Percentiles rank a stretch among this genome's conserved stretches.
Evolutionary conservation across 257 asterid species (phyloP).

Genomic region (Echites panduratus): DNA sequence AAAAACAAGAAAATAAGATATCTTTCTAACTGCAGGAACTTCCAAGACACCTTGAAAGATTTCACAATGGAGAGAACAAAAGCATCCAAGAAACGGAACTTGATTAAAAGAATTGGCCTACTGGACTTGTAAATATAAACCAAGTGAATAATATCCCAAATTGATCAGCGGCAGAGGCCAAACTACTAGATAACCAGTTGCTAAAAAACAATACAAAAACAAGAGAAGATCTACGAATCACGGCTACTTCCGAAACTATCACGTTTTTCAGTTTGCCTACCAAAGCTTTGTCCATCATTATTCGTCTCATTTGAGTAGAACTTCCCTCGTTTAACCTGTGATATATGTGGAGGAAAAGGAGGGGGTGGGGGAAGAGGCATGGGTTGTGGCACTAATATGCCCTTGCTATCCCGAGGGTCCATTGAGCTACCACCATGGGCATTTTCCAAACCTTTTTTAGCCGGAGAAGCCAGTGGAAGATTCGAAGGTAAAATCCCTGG

Average conservation of each 20-base stretch:
- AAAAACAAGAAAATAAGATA: too few species aligned
- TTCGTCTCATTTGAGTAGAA: constrained; percentile 49
- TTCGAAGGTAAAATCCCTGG: constrained; percentile 35
- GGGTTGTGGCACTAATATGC: constrained; percentile 48
- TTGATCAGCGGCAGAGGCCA: background rate
- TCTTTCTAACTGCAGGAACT: background rate
- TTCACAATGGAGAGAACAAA: background rate
- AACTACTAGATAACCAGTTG: background rate
- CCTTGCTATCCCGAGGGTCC: constrained; percentile 53
- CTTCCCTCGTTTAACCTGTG: constrained; percentile 50
- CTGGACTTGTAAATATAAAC: background rate
- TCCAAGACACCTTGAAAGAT: background rate
- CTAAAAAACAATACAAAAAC: background rate
- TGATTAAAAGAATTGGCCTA: background rate
- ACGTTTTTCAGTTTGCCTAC: constrained; percentile 56
- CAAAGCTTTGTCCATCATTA: constrained; percentile 65
- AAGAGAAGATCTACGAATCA: constrained; percentile 28
- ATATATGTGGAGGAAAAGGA: constrained; percentile 41
- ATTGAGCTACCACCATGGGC: constrained; percentile 43
- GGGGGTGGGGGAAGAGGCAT: constrained; percentile 59
- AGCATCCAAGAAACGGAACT: background rate
- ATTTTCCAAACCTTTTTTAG: constrained; percentile 40
- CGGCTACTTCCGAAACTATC: constrained; percentile 44
- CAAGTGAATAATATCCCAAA: background rate
- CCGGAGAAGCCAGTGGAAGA: constrained; percentile 30